Percentiles rank a stretch among this genome's conserved stretches.
These are phyloP conservation scores for Cyberlindnera mycetangii DNA, from an alignment of 805 yeast genomes.

Conservation along the genomic window DNA sequence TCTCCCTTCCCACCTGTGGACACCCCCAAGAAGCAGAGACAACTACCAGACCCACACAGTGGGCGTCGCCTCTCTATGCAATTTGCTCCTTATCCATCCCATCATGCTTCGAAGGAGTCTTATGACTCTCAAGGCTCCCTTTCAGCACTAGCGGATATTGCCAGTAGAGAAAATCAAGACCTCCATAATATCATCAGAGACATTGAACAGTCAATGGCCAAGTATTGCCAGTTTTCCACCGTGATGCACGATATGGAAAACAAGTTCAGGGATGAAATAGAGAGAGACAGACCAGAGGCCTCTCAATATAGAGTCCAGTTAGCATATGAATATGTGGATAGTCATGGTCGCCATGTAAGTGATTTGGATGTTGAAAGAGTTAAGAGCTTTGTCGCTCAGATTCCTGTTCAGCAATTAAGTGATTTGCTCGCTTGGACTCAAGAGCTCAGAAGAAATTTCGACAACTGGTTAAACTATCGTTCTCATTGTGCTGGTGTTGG, in stretches of 20 bases:
- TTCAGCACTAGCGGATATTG: conserved; percentile 28
- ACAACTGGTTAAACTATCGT: conserved; percentile 1
- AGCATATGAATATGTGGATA: conserved; percentile 2
- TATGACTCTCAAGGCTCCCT: conserved; percentile 26
- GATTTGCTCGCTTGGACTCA: conserved; percentile 3
- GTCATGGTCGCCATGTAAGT: background rate
- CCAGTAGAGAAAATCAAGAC: conserved; percentile 5
- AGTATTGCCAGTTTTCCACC: conserved; percentile 12
- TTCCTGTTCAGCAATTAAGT: background rate
- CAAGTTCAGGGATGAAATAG: conserved; percentile 19
- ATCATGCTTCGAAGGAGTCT: conserved; percentile 19
- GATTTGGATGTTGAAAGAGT: conserved; percentile 4
- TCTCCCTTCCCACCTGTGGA: background rate
- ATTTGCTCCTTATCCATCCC: conserved; percentile 15
- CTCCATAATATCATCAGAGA: conserved; percentile 7
- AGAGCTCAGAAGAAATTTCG: background rate
- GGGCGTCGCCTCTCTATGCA: conserved; percentile 16
- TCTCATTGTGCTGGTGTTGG: background rate
- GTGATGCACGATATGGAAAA: conserved; percentile 20
- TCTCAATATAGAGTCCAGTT: background rate
- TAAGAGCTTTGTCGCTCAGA: conserved; percentile 5
- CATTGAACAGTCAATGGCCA: conserved; percentile 13
- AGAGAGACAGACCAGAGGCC: background rate
- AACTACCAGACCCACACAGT: background rate
- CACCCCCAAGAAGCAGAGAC: background rate